Evolutionary conservation across 2,329 filamentous ascomycete genomes (phyloP), one percentile per base, ranked within the genome.

Genomic region (Myriosclerotinia curreyana): DNA sequence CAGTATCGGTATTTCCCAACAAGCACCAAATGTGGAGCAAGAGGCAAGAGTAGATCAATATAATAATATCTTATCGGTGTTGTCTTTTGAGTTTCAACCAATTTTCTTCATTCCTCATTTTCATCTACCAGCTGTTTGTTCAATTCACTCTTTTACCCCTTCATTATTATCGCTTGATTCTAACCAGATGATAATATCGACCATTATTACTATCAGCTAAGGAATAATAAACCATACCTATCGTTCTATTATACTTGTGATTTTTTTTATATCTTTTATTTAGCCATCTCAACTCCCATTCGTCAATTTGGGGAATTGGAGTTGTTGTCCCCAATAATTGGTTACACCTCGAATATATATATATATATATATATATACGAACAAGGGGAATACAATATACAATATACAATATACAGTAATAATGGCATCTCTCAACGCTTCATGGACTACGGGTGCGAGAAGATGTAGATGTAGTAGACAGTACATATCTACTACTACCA

Each of bases 391-490:
- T 42, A 1, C 38, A 2, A 4, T 6, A 42, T 42, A 42, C 38
- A 42, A 17, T 20, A 44, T 15, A 42, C 11, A 17, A 17, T 17
- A 44, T 7, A 44, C 15, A 11, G 17, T 42, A 6, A 44, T 34
- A 40, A 64, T 64, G 62, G 46, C 62, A 14, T 22, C 54, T 25
- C 15, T 64, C 31, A 44, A 60, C n/a, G 54, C 62, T 14, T 60
- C 62, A 25, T 51, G 51, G 44, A 31, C 42, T 22, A 20, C 25
- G 20, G 50, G 49, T n/a, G 50, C 60, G 14, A 42, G 50, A 20
- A 62, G 60, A 38, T 62, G 60, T 38, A 62, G 60, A 38, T 62
- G 60, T 38, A n/a, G 40, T n/a, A 34, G 60, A 54, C 42, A 36
- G 15, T 56, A 40, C n/a, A 52, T 22, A 20, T 60, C 46, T 38